A percentile compares a stretch with the other conserved stretches of the same genome.
Conservation (phyloP, 306 rosid genomes). For the Begonia fuchsioides region DNA sequence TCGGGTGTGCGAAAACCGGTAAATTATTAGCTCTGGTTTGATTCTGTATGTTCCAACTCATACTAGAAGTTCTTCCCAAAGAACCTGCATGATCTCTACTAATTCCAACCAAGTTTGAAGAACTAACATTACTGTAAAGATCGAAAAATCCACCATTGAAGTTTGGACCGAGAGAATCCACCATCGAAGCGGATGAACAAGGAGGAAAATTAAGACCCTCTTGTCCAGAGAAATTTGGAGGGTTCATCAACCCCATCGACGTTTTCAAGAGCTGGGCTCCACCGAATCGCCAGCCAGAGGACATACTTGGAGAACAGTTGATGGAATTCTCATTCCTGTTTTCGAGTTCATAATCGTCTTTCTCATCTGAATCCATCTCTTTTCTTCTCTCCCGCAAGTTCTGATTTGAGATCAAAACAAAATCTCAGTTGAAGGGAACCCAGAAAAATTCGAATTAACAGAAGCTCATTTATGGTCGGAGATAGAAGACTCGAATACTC, state of each 20-base stretch:
- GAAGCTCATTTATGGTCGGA: too few relatives aligned
- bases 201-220: slow-evolving; percentile 53
- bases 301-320: slow-evolving; percentile 41
- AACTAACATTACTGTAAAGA: slow-evolving; percentile 27
- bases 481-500: too few relatives aligned
- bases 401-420: too few relatives aligned
- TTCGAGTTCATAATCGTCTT: slow-evolving; percentile 51
- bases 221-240: slow-evolving; percentile 34
- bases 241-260: slow-evolving; percentile 35
- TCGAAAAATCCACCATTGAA: slow-evolving; percentile 46
- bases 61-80: slow-evolving; percentile 32
- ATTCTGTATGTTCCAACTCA: slow-evolving; percentile 47
- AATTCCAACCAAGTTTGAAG: slow-evolving; percentile 28
- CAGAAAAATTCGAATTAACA: too few relatives aligned
- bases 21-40: slow-evolving; percentile 22
- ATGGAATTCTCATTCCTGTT: slow-evolving; percentile 48
- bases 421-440: slow-evolving; percentile 16
- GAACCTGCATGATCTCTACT: slow-evolving; percentile 37
- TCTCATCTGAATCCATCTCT: slow-evolving; percentile 58
- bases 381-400: slow-evolving; percentile 8
- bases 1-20: slow-evolving; percentile 32
- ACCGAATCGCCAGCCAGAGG: slow-evolving; percentile 68
- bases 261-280: slow-evolving; percentile 39
- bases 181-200: slow-evolving; percentile 57
- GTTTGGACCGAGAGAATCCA: slow-evolving; percentile 40